These are phyloP conservation scores for Aspergillus persii DNA, from an alignment of 2,329 filamentous ascomycete species.

Conservation along the genomic window DNA sequence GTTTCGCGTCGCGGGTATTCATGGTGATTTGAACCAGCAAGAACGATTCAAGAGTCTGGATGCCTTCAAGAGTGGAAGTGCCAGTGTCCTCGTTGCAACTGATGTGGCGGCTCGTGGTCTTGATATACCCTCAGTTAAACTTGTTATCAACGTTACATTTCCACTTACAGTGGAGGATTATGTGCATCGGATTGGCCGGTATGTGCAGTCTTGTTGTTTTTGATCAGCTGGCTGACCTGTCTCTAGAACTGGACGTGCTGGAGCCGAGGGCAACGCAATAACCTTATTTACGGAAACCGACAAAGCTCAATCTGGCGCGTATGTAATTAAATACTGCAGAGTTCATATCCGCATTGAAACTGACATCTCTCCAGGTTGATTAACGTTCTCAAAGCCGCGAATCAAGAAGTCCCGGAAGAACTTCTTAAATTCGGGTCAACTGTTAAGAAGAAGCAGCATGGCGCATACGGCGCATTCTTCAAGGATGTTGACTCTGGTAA, in stretches of 20 bases:
- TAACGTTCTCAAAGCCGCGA: conserved; percentile 91
- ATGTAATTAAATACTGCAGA: conserved; percentile 46
- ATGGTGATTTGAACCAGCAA: conserved; percentile 86
- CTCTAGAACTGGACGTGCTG: conserved; percentile 80
- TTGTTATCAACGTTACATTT: conserved; percentile 94
- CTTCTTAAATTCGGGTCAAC: conserved; percentile 95
- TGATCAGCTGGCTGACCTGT: conserved; percentile 12
- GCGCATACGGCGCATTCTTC: conserved; percentile 92
- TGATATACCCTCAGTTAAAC: conserved; percentile 91
- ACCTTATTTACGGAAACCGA: conserved; percentile 95
- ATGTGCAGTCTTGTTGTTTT: conserved; percentile 8
- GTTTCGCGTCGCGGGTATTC: conserved; percentile 83
- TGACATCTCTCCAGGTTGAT: conserved; percentile 61
- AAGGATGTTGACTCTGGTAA: conserved; percentile 83
- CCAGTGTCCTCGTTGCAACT: conserved; percentile 85
- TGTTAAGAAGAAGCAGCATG: conserved; percentile 98
- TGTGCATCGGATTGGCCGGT: conserved; percentile 85
- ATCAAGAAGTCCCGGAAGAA: conserved; percentile 84
- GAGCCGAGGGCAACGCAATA: conserved; percentile 82
- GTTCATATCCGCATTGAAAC: conserved; percentile 14
- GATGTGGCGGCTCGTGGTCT: conserved; percentile 93
- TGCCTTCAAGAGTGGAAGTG: conserved; percentile 82
- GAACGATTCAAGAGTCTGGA: conserved; percentile 84
- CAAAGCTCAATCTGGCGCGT: conserved; percentile 86
- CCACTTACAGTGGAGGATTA: conserved; percentile 96